Conservation (phyloP, 441 rosid genomes). For the Eruca vesicaria region DNA sequence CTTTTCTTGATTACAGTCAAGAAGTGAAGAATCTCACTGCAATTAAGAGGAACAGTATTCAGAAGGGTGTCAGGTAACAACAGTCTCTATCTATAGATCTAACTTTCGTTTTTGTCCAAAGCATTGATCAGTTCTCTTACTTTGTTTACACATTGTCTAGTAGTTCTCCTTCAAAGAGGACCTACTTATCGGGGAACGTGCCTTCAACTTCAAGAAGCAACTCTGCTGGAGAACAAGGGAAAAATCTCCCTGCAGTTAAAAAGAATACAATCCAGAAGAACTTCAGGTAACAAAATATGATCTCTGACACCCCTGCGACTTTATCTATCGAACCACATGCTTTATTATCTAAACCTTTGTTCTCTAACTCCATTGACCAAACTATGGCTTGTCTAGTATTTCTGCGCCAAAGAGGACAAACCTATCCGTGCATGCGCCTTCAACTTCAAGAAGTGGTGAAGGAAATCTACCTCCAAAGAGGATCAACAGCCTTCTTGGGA, state of each 20-base stretch:
- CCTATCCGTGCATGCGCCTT: neutral
- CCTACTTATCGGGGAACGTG: neutral
- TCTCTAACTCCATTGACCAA: neutral
- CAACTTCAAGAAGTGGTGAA: conserved; percentile 26
- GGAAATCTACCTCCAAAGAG: conserved; percentile 21
- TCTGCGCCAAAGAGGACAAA: conserved; percentile 27
- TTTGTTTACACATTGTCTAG: conserved; percentile 5
- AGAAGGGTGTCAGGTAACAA: conserved; percentile 57
- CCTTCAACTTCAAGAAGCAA: conserved; percentile 29
- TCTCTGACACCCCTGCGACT: neutral
- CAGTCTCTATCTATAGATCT: neutral
- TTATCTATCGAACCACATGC: neutral
- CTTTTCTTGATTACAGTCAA: conserved; percentile 47
- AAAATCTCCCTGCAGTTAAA: conserved; percentile 66
- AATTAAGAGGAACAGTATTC: conserved; percentile 60
- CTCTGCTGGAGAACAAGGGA: conserved; percentile 50
- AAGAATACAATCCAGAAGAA: conserved; percentile 56
- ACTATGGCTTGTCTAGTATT: conserved; percentile 10
- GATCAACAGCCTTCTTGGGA: conserved; percentile 6
- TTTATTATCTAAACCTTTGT: neutral
- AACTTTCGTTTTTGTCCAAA: neutral
- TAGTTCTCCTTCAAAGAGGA: conserved; percentile 22
- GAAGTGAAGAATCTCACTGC: conserved; percentile 83
- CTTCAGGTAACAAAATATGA: conserved; percentile 41
- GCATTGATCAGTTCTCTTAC: conserved; percentile 4